These are phyloP conservation scores for Cubamyces lactineus DNA, from an alignment of 768 basidiomycete species.

Conservation along the genomic window DNA sequence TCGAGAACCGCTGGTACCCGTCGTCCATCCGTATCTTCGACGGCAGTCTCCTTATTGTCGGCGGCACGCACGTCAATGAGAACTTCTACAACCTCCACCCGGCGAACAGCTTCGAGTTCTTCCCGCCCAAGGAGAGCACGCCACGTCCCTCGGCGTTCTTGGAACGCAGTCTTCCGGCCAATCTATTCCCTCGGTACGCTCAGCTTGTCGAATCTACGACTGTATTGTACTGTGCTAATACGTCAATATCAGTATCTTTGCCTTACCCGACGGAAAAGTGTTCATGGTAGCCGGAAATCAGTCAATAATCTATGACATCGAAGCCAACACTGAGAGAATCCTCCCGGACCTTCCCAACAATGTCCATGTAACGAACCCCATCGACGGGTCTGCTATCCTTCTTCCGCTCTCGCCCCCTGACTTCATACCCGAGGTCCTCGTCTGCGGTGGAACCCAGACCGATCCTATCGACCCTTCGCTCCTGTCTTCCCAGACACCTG, in stretches of 20 bases:
- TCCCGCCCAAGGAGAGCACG: conserved; percentile 66
- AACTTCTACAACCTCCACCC: conserved; percentile 84
- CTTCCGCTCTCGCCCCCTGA: conserved; percentile 68
- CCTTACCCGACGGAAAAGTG: conserved; percentile 67
- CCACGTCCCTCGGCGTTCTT: conserved; percentile 37
- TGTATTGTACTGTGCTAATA: conserved; percentile 67
- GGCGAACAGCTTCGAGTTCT: conserved; percentile 83
- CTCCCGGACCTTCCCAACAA: conserved; percentile 76
- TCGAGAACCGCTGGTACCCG: conserved; percentile 80
- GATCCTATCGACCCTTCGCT: conserved; percentile 61
- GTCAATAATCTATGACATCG: conserved; percentile 82
- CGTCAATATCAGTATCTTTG: conserved; percentile 74
- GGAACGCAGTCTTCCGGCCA: conserved; percentile 30
- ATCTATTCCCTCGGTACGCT: conserved; percentile 53
- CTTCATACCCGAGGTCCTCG: conserved; percentile 68
- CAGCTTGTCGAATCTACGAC: conserved; percentile 63
- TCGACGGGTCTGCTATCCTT: conserved; percentile 73
- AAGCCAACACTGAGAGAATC: conserved; percentile 57
- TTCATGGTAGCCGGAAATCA: conserved; percentile 81
- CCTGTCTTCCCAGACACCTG: conserved; percentile 72
- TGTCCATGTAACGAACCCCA: conserved; percentile 84
- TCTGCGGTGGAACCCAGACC: conserved; percentile 77
- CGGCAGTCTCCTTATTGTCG: conserved; percentile 81
- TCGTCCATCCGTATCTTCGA: conserved; percentile 70
- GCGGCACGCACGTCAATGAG: conserved; percentile 79